These are phyloP conservation scores for Lentinula novae-zelandiae DNA, from an alignment of 1,284 basidiomycete genomes.

Conservation along the genomic window DNA sequence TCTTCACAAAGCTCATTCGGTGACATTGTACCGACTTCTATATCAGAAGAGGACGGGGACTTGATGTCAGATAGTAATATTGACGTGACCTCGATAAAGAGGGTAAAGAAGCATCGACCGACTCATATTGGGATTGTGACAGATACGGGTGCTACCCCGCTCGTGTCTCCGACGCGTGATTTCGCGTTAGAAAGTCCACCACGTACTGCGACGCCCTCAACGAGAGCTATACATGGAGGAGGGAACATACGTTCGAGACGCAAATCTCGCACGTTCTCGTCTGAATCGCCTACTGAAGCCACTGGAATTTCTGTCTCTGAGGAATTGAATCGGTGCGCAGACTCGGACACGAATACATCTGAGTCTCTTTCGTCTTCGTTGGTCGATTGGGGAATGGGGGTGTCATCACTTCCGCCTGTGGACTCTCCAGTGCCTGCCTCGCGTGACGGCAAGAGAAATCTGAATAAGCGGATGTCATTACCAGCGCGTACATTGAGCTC, in stretches of 20 bases:
- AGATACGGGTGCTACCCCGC: slow-evolving; percentile 16
- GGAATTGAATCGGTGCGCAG: not conserved
- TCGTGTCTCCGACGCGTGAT: slow-evolving; percentile 16
- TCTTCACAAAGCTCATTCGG: slow-evolving; percentile 13
- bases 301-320: not conserved
- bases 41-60: slow-evolving; percentile 8
- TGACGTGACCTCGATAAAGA: not conserved
- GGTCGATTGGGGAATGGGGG: slow-evolving; percentile 8
- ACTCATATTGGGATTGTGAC: slow-evolving; percentile 11
- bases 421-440: not conserved
- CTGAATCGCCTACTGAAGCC: not conserved
- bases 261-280: slow-evolving; percentile 3
- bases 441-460: not conserved
- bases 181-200: slow-evolving; percentile 9
- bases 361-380: slow-evolving; percentile 9
- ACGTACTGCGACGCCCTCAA: not conserved
- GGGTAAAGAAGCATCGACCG: slow-evolving; percentile 3
- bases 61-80: not conserved
- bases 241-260: slow-evolving; percentile 1
- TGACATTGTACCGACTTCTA: not conserved
- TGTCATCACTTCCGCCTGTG: not conserved
- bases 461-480: slow-evolving; percentile 7
- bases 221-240: not conserved
- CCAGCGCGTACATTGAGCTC: not conserved
- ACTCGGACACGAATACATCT: slow-evolving; percentile 6